Evolutionary conservation across 768 basidiomycete species (phyloP), one percentile per base, ranked within the genome.

Genomic region (Lepiota venenata): DNA sequence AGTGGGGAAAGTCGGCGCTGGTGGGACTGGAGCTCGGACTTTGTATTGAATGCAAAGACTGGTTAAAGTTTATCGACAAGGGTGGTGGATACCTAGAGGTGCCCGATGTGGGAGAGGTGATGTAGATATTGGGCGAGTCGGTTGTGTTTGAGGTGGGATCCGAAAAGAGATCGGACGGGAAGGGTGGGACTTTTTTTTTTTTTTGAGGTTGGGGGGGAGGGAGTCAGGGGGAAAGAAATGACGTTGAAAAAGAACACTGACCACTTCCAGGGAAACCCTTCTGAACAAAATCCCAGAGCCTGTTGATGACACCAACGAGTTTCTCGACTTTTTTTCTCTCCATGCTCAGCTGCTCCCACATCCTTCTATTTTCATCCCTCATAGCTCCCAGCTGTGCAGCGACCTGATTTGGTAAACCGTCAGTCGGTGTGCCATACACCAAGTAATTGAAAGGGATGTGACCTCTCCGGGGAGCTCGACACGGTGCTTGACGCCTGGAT

Each of bases 391-490:
- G 76, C 63, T 88, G 87, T 1, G 81, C 79, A 4, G 79, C 80
- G 16, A 81, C 77, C 79, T 81, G 68, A 48, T 53, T 15, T 39
- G 41, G 25, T 25, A 25, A 16, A 40, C 12, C 21, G 52, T 50
- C 38, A 50, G 39, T 6, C 2, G 5, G 25, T 25, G 25, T 2
- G n/a, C n/a, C n/a, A n/a, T n/a, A n/a, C n/a, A n/a, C n/a, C n/a
- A n/a, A n/a, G n/a, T n/a, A n/a, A n/a, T n/a, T n/a, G n/a, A n/a
- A n/a, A n/a, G 35, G 18, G 16, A 32, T 27, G 20, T 63, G 63
- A 89, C 87, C 75, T 92, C 90, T 5, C 88, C 87, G 1, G 90
- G 90, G 27, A 91, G 76, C 68, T 91, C 89, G 37, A 91, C 83
- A 22, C 88, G 83, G 58, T 86, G 84, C 64, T 82, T 82, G 50